Base-by-base conservation (phyloP, 768 basidiomycete genomes). In the Phlegmacium glaucopus region DNA sequence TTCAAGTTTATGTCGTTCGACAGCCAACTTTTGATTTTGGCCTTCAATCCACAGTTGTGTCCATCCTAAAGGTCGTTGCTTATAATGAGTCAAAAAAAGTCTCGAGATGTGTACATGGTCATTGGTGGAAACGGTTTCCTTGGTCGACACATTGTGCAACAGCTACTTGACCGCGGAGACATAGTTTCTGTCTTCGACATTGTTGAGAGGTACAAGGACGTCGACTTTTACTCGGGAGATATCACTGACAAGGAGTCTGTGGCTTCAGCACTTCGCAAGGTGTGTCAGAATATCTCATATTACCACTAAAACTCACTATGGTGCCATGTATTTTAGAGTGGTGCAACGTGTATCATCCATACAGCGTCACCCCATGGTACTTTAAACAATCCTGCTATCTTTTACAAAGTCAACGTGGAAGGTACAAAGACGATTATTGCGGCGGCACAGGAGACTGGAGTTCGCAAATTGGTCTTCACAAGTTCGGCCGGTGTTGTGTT, bases 51-150 rank as follows among this genome's bases (percentile, higher is more conserved):
- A 42, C 47, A 34, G 15, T 9, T 35, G 18, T 29, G 13, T 18
- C 37, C n/a, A 34, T 38, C 38, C 44, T 15, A 32, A 42, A n/a
- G n/a, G n/a, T n/a, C n/a, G n/a, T n/a, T n/a, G n/a, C 40, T 26
- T 36, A 17, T 29, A 12, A 39, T 32, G 37, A 22, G 30, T 8
- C 16, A 30, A 35, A 41, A 36, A 43, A 42, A 49, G 62, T 66
- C 61, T 45, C 66, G 68, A 54, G 90, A 95, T 54, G 72, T 82
- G 2, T 97, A 90, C 68, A 71, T 95, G 47, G 93, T 99, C 60
- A 87, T 97, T 60, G 95, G 95, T 17, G 94, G 94, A 47, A 91
- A 90, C 58, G 92, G 93, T 17, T 94, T 95, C 65, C 72, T 95
- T 17, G 93, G 95, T 38, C 75, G 91, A 49, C 88, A 93, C 61